A percentile compares a stretch with the other conserved stretches of the same genome.
Conservation (phyloP, 2,329 filamentous ascomycete genomes). For the Lasiodiplodia citricola region DNA sequence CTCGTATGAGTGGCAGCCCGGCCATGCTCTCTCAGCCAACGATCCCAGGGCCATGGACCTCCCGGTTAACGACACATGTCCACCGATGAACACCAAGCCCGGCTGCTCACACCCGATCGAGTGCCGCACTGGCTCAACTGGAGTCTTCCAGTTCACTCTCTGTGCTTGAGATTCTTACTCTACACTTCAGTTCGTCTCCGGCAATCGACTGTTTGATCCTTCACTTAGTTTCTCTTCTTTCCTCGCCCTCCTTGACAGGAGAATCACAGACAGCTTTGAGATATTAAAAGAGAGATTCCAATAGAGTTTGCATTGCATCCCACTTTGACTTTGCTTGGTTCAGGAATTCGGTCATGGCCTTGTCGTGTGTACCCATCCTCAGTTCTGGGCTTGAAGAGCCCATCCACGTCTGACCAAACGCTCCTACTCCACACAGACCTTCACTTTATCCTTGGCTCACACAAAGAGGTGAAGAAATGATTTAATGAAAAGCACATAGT, state of each 20-base stretch:
- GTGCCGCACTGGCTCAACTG: neutral
- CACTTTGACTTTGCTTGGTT: neutral
- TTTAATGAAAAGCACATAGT: no score
- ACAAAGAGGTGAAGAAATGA: no score
- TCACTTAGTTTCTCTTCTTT: neutral
- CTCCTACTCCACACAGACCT: neutral
- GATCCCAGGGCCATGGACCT: neutral
- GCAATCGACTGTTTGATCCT: neutral
- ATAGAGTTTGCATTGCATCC: neutral
- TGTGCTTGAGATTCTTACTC: neutral
- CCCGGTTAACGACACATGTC: neutral
- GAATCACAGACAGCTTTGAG: neutral
- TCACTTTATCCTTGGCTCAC: no score
- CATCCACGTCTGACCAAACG: neutral
- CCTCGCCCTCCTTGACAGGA: neutral
- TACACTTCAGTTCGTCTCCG: neutral
- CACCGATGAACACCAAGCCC: neutral
- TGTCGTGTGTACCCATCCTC: neutral
- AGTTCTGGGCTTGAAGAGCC: neutral
- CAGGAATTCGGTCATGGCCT: neutral
- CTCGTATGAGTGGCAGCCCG: neutral
- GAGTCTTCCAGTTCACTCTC: neutral
- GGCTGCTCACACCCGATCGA: neutral
- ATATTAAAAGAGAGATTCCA: neutral
- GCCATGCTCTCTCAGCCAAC: neutral